These are phyloP conservation scores for Naumovozyma dairenensis DNA, from an alignment of 805 yeast genomes.

Conservation along the genomic window DNA sequence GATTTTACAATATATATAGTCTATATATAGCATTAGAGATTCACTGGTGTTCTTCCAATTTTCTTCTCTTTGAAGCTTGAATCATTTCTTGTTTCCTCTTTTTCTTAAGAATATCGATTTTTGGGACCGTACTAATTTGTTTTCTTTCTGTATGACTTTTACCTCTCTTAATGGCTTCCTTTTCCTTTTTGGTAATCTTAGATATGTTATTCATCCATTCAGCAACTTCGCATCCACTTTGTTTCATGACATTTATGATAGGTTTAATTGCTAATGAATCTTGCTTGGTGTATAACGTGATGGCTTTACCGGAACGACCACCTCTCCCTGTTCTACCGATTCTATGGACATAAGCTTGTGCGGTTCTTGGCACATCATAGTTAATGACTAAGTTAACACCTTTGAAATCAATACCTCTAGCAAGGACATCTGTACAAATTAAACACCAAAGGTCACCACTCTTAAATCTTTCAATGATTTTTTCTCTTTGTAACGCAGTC, in stretches of 20 bases:
- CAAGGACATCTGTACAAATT: conserved; percentile 90
- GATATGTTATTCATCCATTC: conserved; percentile 74
- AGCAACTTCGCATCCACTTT: conserved; percentile 67
- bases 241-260: conserved; percentile 89
- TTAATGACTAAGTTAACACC: conserved; percentile 91
- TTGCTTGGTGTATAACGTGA: conserved; percentile 88
- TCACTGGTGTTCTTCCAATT: conserved; percentile 18
- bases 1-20: too few species aligned
- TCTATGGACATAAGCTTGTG: conserved; percentile 94
- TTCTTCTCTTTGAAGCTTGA: conserved; percentile 59
- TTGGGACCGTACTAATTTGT: conserved; percentile 78
- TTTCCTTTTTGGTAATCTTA: conserved; percentile 54
- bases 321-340: conserved; percentile 99
- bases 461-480: conserved; percentile 73
- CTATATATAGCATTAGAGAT: too few species aligned
- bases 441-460: conserved; percentile 92
- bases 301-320: conserved; percentile 75
- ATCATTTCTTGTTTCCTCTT: conserved; percentile 62
- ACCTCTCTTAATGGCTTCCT: conserved; percentile 47
- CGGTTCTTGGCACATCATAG: conserved; percentile 89
- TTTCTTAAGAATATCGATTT: conserved; percentile 52
- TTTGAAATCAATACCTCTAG: conserved; percentile 95
- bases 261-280: conserved; percentile 69
- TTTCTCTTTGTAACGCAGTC: conserved; percentile 79
- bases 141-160: conserved; percentile 46